Evolutionary conservation across 805 yeast species (phyloP), one percentile per base, ranked within the genome.

Genomic region (Metschnikowia hibisci): DNA sequence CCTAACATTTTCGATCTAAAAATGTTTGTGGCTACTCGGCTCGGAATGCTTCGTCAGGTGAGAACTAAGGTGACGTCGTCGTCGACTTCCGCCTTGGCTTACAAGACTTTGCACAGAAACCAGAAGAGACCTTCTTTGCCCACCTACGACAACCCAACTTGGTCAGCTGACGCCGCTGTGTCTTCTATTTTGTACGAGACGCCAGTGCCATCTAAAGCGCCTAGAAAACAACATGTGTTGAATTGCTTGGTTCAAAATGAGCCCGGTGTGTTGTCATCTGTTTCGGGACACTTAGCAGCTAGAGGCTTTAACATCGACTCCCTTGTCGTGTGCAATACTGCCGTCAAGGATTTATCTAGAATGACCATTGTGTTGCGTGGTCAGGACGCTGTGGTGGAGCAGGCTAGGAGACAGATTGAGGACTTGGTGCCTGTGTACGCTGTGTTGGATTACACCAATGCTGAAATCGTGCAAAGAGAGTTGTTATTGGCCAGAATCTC

Each of bases 241-340:
- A 93, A 91, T 76, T 93, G 99, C 71, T 76, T 93, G 61, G 99
- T 93, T 13, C 98, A 93, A 69, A 91, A 93, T 66, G 99, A 93
- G 69, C 98, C 99, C 6, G 99, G 99, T 76, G 99, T 93, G 35
- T 73, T 93, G 57, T 84, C 96, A 28, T 80, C 91, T 43, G 87
- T 93, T 33, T 85, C 97, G 6, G 96, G 97, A 43, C 89, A 96
- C 42, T 76, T 93, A 54, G 99, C 99, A 30, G 98, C 97, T 31
- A 79, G 99, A 65, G 99, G 99, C 13, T 93, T 93, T 80, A 93
- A 93, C 72, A 93, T 93, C 60, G 99, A 93, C 66, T 91, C 98
- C 9, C 76, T 93, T 51, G 96, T 93, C 46, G 99, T 93, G 36
- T 91, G 96, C 64, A 87, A 83, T 71, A 93, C 99, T 31, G 98